These are phyloP conservation scores for Stellera chamaejasme DNA, from an alignment of 345 rosid species.

Conservation along the genomic window DNA sequence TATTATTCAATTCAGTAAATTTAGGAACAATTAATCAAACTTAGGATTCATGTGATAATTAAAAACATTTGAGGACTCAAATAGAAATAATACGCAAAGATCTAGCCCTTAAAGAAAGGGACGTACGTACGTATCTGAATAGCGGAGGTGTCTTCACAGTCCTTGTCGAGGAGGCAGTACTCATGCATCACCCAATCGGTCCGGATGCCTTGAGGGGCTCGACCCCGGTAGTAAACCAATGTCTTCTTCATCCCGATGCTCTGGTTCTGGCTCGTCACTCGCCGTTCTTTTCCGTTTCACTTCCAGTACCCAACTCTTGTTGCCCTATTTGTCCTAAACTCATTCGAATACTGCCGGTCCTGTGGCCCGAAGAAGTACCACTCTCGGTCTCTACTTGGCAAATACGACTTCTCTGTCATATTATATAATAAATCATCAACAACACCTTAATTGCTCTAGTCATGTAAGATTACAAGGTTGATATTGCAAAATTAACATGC, in stretches of 20 bases:
- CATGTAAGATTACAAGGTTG: too few relatives aligned
- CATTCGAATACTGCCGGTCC: conserved; percentile 84
- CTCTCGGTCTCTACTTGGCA: conserved; percentile 89
- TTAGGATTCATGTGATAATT: too few relatives aligned
- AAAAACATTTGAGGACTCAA: too few relatives aligned
- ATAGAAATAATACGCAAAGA: too few relatives aligned
- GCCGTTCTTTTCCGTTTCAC: conserved; percentile 78
- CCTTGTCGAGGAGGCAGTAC: conserved; percentile 84
- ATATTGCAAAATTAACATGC: too few relatives aligned
- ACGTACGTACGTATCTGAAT: conserved; percentile 58
- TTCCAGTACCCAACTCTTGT: conserved; percentile 92
- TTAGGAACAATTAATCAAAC: too few relatives aligned
- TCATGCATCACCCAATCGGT: conserved; percentile 98
- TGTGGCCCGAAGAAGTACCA: conserved; percentile 96
- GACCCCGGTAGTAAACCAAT: conserved; percentile 74
- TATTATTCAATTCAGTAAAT: too few relatives aligned
- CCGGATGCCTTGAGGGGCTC: conserved; percentile 89
- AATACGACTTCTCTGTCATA: conserved; percentile 62
- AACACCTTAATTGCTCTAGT: too few relatives aligned
- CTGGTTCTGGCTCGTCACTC: conserved; percentile 53
- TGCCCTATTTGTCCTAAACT: conserved; percentile 84
- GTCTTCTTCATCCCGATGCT: conserved; percentile 96
- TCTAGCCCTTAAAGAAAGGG: too few relatives aligned
- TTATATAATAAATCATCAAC: background rate
- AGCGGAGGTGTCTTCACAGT: conserved; percentile 61